Evolutionary conservation across 1,284 basidiomycete genomes (phyloP), one percentile per base, ranked within the genome.

Genomic region (Lentinus polychrous): DNA sequence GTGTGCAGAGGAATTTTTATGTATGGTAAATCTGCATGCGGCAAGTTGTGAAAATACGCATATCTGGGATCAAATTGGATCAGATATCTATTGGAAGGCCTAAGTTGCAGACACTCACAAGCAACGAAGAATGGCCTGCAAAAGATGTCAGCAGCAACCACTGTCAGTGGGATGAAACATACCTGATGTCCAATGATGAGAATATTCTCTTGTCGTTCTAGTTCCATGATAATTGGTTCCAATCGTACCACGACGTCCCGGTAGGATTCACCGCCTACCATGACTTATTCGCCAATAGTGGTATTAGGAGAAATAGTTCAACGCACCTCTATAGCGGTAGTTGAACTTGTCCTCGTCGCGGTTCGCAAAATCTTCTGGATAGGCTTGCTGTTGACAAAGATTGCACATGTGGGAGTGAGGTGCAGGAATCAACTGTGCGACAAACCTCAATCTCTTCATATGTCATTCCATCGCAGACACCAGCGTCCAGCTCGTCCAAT

Each of bases 261-360:
- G 65, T 97, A 97, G 3, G 92, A 94, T 66, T 97, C 96, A 46
- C 96, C 95, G 15, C 83, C 85, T 66, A 38, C 14, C 24, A 8
- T 27, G 20, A 47, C 35, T 18, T 22, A 12, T 15, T 14, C 7
- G 37, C 46, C 60, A 5, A 27, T 27, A 10, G 4, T 27, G 27
- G 5, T 27, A 27, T 27, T 5, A 27, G 27, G 27, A 53, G 69
- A 33, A 20, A 32, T 3, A 5, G 8, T 15, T 18, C 11, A 61
- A 70, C 52, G 64, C 49, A 66, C 85, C 89, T 62, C 91, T 77
- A 68, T 98, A 98, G 20, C 96, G 83, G 66, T 99, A 99, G 70
- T 99, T 99, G 71, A 97, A 99, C 69, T 99, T 99, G 73, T 99
- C 96, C 48, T 99, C 94, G 62, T 99, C 96, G 22, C 96, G 83